Conservation (phyloP, 495 filamentous ascomycete genomes). For the Hypomontagnella monticulosa region DNA sequence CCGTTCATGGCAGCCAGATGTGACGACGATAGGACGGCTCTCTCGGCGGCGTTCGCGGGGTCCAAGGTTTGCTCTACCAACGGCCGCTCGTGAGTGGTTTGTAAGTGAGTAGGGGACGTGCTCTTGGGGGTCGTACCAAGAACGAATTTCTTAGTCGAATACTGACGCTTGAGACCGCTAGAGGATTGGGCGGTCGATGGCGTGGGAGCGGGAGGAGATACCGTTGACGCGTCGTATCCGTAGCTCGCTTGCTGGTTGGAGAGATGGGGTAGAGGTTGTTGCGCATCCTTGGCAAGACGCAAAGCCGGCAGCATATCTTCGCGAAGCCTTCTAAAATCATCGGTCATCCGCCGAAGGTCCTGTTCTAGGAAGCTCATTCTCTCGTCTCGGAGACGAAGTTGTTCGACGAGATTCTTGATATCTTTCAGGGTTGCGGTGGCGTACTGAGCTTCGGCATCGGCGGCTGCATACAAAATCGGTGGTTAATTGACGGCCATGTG, state of each 20-base stretch:
- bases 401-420: constrained; percentile 85
- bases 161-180: constrained; percentile 74
- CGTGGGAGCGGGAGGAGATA: constrained; percentile 63
- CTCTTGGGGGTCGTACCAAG: constrained; percentile 80
- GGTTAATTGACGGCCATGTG: constrained; percentile 39
- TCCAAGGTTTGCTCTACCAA: constrained; percentile 66
- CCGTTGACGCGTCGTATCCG: constrained; percentile 54
- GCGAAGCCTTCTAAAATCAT: constrained; percentile 84
- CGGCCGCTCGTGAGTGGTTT: constrained; percentile 62
- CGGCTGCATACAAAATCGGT: constrained; percentile 63
- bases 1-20: constrained; percentile 81
- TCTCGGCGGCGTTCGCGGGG: constrained; percentile 61
- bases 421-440: constrained; percentile 90
- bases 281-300: constrained; percentile 87
- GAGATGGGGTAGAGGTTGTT: constrained; percentile 80
- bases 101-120: constrained; percentile 78
- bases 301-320: constrained; percentile 92
- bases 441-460: constrained; percentile 85
- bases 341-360: constrained; percentile 80
- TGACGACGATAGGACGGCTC: constrained; percentile 75
- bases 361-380: constrained; percentile 80
- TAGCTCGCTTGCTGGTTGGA: constrained; percentile 52
- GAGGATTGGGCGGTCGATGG: constrained; percentile 58
- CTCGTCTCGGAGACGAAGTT: constrained; percentile 86
- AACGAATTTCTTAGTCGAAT: constrained; percentile 92